These are phyloP conservation scores for Podosphaera fusca DNA, from an alignment of 2,329 filamentous ascomycete species.

Conservation along the genomic window DNA sequence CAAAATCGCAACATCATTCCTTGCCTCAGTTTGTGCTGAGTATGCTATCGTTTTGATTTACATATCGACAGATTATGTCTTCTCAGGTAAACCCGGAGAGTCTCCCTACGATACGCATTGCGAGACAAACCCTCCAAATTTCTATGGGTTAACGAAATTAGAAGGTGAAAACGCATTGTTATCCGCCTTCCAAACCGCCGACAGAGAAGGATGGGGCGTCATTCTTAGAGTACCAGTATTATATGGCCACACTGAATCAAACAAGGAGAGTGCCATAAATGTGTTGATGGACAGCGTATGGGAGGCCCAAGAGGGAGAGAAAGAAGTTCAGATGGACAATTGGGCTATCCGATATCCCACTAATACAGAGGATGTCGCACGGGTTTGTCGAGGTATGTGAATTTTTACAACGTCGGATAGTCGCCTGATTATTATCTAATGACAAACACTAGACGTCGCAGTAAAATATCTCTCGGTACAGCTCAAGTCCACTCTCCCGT, in stretches of 20 bases:
- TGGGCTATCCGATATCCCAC: constrained; percentile 72
- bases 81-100: constrained; percentile 49
- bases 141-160: constrained; percentile 54
- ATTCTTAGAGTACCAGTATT: constrained; percentile 64
- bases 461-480: constrained; percentile 36
- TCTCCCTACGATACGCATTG: constrained; percentile 55
- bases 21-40: constrained; percentile 42
- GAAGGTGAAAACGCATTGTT: constrained; percentile 50
- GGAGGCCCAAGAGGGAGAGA: constrained; percentile 42
- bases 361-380: constrained; percentile 66
- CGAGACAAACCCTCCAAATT: constrained; percentile 45
- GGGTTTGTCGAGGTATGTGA: constrained; percentile 43
- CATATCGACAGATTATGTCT: constrained; percentile 68
- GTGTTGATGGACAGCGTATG: constrained; percentile 53
- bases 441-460: constrained; percentile 33
- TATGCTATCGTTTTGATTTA: constrained; percentile 45
- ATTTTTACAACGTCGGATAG: not conserved
- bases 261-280: constrained; percentile 64
- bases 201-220: constrained; percentile 32
- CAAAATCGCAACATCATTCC: constrained; percentile 40
- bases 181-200: constrained; percentile 28
- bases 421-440: constrained; percentile 1
- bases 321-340: constrained; percentile 57
- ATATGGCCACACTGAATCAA: constrained; percentile 51
- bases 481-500: constrained; percentile 33